Evolutionary conservation across 495 filamentous ascomycete species (phyloP).

Genomic region (Penicillium egyptiacum): DNA sequence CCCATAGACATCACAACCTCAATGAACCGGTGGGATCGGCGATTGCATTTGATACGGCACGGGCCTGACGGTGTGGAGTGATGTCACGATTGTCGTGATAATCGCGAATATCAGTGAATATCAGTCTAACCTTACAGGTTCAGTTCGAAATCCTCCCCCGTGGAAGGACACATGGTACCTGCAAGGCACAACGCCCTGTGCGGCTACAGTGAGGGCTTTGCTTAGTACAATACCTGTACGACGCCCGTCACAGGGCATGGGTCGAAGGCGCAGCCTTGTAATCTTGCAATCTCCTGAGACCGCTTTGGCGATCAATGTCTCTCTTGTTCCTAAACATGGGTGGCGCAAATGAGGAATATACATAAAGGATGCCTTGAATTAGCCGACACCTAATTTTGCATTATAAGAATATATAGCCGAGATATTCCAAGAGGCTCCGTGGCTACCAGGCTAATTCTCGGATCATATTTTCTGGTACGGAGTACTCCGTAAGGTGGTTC

Average conservation of each 20-base stretch:
- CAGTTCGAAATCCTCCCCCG: neutral
- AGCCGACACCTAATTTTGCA: neutral
- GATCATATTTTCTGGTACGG: neutral
- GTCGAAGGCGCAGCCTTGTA: neutral
- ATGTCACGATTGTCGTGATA: neutral
- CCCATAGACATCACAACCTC: slow-evolving; percentile 4
- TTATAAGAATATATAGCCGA: neutral
- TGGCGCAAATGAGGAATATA: neutral
- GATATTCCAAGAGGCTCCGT: neutral
- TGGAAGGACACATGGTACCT: slow-evolving; percentile 11
- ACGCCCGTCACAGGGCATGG: neutral
- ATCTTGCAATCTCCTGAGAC: neutral
- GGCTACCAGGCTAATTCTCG: neutral
- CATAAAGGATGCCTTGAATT: neutral
- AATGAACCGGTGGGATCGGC: slow-evolving; percentile 29
- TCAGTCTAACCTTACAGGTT: slow-evolving; percentile 4
- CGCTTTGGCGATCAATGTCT: neutral
- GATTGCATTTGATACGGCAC: slow-evolving; percentile 9
- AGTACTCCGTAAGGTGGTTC: too few species aligned
- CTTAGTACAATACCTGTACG: slow-evolving; percentile 1
- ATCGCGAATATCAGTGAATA: slow-evolving; percentile 9
- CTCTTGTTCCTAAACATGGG: neutral
- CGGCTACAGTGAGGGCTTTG: neutral
- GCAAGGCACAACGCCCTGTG: neutral
- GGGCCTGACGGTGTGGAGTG: slow-evolving; percentile 14